phyloP scores from a whole-genome alignment of 2,329 filamentous ascomycete species.

The Pestalotiopsis sp. region DNA sequence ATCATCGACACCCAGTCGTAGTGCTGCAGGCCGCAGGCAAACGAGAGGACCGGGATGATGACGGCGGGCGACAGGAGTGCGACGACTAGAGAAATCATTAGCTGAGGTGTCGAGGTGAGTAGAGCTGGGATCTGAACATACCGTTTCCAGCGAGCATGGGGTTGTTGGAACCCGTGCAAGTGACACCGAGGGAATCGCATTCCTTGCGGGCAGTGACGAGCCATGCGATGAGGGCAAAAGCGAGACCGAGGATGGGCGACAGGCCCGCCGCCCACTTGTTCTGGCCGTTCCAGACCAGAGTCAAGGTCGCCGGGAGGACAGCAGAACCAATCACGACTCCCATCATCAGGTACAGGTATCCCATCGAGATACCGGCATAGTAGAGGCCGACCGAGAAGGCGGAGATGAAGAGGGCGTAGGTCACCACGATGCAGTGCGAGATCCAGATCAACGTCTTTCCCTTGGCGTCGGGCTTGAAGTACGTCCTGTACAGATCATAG shows the following conservation, averaged over 20 bases:
- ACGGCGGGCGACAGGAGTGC: conserved; percentile 76
- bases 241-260: conserved; percentile 68
- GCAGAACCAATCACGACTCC: conserved; percentile 86
- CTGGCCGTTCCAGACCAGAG: conserved; percentile 78
- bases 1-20: conserved; percentile 89
- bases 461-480: conserved; percentile 75
- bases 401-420: conserved; percentile 76
- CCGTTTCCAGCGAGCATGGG: conserved; percentile 83
- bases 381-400: conserved; percentile 74
- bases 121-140: neutral
- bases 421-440: conserved; percentile 70
- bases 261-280: conserved; percentile 73
- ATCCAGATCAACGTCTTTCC: conserved; percentile 79
- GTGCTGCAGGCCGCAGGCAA: conserved; percentile 67
- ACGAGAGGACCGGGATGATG: conserved; percentile 75
- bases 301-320: conserved; percentile 79
- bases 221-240: conserved; percentile 72
- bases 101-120: neutral
- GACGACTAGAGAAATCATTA: conserved; percentile 49
- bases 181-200: conserved; percentile 68
- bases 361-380: conserved; percentile 80
- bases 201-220: conserved; percentile 72
- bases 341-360: conserved; percentile 88
- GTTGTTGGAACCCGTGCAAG: conserved; percentile 78
- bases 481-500: conserved; percentile 86